Base-by-base conservation (phyloP, 2,329 filamentous ascomycete genomes). In the Rhytidhysteron rufulum region DNA sequence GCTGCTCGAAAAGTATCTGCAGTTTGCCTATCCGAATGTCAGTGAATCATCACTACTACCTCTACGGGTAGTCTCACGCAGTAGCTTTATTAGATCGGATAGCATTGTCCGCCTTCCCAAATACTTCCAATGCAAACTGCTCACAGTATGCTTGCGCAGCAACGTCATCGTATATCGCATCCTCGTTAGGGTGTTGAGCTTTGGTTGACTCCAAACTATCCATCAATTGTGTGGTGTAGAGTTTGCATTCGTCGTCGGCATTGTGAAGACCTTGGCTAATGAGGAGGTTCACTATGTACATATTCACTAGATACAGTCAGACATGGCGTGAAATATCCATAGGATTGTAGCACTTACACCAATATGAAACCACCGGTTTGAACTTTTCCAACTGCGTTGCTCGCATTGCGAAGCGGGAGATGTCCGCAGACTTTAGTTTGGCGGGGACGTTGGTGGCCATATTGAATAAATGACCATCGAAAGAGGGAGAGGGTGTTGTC, bases 1-100 rank as follows among this genome's bases (percentile, higher is more conserved):
- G 93, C 88, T 2, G 94, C 93, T 59, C 90, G 85, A 52, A 97
- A 95, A 0, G 90, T 97, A 60, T 94, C 88, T 43, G 88, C 89
- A 0, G 93, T 98, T 76, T 94, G 86, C 54, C 87, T 90, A 36
- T 37, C 11, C 21, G 4, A 3, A 4, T 11, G 15, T 49, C 41
- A 50, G 50, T 33, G n/a, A n/a, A 20, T 5, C 21, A 34, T 22
- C 10, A 6, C 5, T 33, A 10, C 31, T 11, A 13, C 15, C 24
- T 35, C 19, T 44, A 47, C 33, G 31, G 30, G 18, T 10, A 34
- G 22, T 4, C 65, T 34, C 68, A 88, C 85, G 80, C 83, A 30
- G 88, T 90, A 45, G 88, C 89, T 60, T 85, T 90, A 68, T 93
- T 85, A 35, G 86, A 85, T 43, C 82, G 79, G 57, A 97, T 80